Evolutionary conservation across 345 rosid genomes (phyloP).

Genomic region (Rhizophora mangle): DNA sequence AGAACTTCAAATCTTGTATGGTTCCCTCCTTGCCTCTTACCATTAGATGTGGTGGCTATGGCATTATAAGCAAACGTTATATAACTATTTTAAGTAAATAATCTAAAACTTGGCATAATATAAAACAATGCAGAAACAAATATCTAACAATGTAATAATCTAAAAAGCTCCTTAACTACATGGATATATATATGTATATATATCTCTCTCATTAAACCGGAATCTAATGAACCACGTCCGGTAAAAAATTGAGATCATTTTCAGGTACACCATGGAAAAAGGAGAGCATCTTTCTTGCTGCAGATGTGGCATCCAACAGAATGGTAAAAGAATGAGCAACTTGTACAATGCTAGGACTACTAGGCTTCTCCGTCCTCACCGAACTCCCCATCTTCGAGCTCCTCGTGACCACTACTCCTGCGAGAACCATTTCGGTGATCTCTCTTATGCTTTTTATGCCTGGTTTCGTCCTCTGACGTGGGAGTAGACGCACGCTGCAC

Average conservation of each 20-base stretch:
- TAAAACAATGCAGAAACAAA: no score
- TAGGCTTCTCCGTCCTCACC: constrained; percentile 42
- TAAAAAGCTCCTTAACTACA: no score
- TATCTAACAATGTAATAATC: no score
- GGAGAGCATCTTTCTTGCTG: not conserved
- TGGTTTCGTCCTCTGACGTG: constrained; percentile 63
- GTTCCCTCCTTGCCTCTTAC: no score
- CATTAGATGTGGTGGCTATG: no score
- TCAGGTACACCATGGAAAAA: constrained; percentile 1
- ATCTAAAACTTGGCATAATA: no score
- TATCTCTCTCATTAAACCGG: no score
- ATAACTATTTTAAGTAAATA: no score
- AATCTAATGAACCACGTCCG: no score
- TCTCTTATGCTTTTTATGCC: constrained; percentile 63
- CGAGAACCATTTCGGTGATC: constrained; percentile 53
- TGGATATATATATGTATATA: no score
- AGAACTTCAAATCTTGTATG: no score
- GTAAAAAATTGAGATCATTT: not conserved
- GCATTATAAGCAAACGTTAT: no score
- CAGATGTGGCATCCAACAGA: constrained; percentile 8
- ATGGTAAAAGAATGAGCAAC: constrained; percentile 1
- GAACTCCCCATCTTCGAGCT: constrained; percentile 90
- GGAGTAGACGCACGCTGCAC: constrained; percentile 58
- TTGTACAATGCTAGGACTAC: constrained; percentile 14
- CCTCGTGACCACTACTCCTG: constrained; percentile 49